Conservation (phyloP, 345 rosid genomes). For the Dimocarpus longan region DNA sequence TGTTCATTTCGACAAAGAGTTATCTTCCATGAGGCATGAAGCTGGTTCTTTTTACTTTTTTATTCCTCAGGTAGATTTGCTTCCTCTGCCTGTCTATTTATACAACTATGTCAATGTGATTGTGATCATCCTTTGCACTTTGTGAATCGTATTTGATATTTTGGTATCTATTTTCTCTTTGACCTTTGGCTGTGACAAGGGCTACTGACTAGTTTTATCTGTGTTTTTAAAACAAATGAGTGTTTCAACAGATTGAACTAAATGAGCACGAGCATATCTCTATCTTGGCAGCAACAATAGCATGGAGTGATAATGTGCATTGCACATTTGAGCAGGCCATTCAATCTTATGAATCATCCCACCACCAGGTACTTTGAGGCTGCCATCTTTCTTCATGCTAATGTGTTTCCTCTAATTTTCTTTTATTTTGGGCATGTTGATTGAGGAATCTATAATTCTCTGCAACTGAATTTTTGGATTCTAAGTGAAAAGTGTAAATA, state of each 20-base stretch:
- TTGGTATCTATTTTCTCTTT: slow-evolving; percentile 11
- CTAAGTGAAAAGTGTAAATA: neutral
- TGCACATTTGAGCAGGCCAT: slow-evolving; percentile 62
- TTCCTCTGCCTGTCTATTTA: slow-evolving; percentile 11
- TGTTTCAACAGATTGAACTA: slow-evolving; percentile 73
- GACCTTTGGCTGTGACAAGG: slow-evolving; percentile 10
- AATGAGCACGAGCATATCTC: slow-evolving; percentile 67
- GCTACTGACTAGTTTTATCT: neutral
- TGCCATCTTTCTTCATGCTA: slow-evolving; percentile 1
- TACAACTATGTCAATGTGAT: neutral
- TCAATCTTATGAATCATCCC: slow-evolving; percentile 57
- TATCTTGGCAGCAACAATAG: slow-evolving; percentile 68
- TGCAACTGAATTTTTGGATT: slow-evolving; percentile 2
- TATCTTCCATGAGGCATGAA: slow-evolving; percentile 53
- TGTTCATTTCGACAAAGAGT: slow-evolving; percentile 41
- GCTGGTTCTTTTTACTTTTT: slow-evolving; percentile 72
- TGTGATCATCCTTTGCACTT: slow-evolving; percentile 6
- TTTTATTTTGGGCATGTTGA: neutral
- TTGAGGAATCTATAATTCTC: neutral
- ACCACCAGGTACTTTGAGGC: slow-evolving; percentile 54
- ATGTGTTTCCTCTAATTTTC: neutral
- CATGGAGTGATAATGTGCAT: slow-evolving; percentile 61
- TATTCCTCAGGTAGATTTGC: slow-evolving; percentile 74
- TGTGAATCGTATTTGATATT: neutral
- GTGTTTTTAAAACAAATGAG: slow-evolving; percentile 6